Conservation (phyloP, 1,284 basidiomycete species). For the Termitomyces sp. region DNA sequence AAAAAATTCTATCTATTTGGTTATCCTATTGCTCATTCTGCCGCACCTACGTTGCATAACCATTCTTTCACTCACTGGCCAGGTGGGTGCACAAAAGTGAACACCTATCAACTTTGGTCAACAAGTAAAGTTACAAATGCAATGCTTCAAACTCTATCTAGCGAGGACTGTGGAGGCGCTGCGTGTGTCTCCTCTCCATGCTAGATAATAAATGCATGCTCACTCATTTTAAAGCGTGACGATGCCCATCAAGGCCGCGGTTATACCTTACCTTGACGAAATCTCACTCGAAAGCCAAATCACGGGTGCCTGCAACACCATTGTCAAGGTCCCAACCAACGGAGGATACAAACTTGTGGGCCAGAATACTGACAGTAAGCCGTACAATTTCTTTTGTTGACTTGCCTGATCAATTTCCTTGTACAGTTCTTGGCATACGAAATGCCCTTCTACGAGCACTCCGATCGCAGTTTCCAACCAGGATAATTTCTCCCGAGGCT, state of each 20-base stretch:
- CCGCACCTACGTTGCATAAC: constrained; percentile 30
- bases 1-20: constrained; percentile 30
- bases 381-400: background rate
- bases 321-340: constrained; percentile 24
- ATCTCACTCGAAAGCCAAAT: constrained; percentile 24
- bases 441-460: constrained; percentile 26
- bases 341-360: constrained; percentile 25
- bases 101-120: constrained; percentile 27
- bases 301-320: constrained; percentile 30
- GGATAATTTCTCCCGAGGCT: constrained; percentile 15
- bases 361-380: constrained; percentile 30
- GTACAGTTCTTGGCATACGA: constrained; percentile 28
- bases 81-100: constrained; percentile 12
- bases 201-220: background rate
- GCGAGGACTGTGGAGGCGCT: constrained; percentile 28
- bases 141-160: constrained; percentile 23
- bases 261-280: constrained; percentile 27
- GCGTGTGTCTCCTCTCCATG: constrained; percentile 14
- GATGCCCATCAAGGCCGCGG: constrained; percentile 29
- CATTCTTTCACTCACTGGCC: constrained; percentile 24
- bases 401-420: background rate
- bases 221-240: constrained; percentile 22
- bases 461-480: constrained; percentile 16
- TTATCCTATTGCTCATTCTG: constrained; percentile 32
- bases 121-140: constrained; percentile 28